phyloP scores from a whole-genome alignment of 208 protist genomes.

The Tetramitus jugosus region DNA sequence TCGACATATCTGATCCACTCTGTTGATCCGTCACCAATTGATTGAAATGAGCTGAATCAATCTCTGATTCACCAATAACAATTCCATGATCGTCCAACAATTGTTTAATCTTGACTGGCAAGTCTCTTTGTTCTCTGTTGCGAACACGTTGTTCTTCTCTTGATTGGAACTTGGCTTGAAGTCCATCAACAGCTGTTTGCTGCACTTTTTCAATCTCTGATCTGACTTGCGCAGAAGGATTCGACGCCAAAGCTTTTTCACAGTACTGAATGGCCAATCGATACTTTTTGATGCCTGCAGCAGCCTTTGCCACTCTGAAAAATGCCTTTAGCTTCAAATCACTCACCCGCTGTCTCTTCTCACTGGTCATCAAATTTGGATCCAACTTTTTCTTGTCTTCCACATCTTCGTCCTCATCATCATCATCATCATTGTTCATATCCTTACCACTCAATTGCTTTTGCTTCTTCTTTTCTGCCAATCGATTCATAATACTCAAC shows the following conservation, averaged over 20 bases:
- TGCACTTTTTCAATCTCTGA: neutral
- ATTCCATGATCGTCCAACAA: neutral
- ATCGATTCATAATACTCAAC: no score
- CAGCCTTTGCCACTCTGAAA: conserved; percentile 19
- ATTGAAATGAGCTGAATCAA: neutral
- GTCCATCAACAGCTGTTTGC: neutral
- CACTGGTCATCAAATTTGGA: no score
- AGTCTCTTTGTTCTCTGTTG: neutral
- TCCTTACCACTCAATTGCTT: no score
- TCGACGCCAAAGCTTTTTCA: conserved; percentile 3
- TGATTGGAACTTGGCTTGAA: neutral
- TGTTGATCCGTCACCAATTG: neutral
- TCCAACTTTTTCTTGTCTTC: no score
- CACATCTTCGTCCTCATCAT: no score
- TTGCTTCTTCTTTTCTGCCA: no score
- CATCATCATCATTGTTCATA: no score
- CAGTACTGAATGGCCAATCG: neutral
- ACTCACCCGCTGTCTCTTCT: no score
- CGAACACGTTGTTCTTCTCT: neutral
- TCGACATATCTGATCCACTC: neutral
- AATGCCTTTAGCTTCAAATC: conserved; percentile 2
- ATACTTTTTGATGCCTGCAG: neutral
- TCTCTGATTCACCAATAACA: conserved; percentile 1
- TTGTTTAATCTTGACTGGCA: neutral
- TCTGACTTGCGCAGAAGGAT: neutral